Evolutionary conservation across 805 yeast genomes (phyloP), one percentile per base, ranked within the genome.

Genomic region (Pichia phayaonensis): DNA sequence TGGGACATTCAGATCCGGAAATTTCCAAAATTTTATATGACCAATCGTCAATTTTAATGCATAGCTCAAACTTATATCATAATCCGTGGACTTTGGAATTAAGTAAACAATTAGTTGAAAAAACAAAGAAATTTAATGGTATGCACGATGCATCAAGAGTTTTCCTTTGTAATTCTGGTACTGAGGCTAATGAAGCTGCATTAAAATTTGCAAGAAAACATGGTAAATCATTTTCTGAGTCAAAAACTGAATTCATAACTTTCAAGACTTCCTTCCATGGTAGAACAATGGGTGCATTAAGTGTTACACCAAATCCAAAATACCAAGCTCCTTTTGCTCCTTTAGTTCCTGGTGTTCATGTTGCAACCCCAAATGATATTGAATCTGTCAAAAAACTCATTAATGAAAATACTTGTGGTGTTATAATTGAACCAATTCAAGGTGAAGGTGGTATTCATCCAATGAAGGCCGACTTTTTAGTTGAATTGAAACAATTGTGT

Each of bases 371-470:
- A 49, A 77, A 76, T 54, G 81, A 83, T 59, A 71, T 83, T 40
- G 76, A 71, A 45, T 75, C 84, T 22, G 83, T 89, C 12, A 75
- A 79, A 56, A 62, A 68, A 3, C 65, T 79, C 31, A 77, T 86
- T 44, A 72, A 75, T 54, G 81, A 78, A 3, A 79, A 80, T 56
- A 84, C 90, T 1, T 88, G 96, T 59, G 99, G 90, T 48, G 94
- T 94, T 29, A 94, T 94, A 50, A 83, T 94, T 39, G 99, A 94
- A 70, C 99, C 99, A 22, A 84, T 94, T 52, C 99, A 94, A 72
- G 99, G 98, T 58, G 99, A 92, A 71, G 98, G 99, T 51, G 99
- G 99, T 51, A 83, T 92, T 20, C 80, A 82, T 61, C 80, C 84
- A 21, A 77, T 88, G 52, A 73, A 77, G 39, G 58, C 68, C 0